These are phyloP conservation scores for Hypomyces perniciosus DNA, from an alignment of 2,329 filamentous ascomycete species.

Conservation along the genomic window DNA sequence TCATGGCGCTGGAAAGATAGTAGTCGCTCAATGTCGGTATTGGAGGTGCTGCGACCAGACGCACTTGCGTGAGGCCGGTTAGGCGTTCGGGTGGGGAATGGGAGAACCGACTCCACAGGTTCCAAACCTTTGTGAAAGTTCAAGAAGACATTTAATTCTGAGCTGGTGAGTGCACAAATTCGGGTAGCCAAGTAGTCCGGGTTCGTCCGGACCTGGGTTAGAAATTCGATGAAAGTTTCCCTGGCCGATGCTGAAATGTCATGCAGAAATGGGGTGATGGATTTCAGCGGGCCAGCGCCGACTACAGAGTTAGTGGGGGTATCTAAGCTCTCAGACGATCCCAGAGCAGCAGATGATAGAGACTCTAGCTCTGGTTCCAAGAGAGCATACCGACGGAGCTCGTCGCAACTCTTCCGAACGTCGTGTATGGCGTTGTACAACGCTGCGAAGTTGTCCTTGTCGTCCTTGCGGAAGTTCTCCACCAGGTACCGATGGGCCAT, in stretches of 20 bases:
- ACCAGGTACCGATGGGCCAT: slow-evolving; percentile 69
- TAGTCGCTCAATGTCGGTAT: slow-evolving; percentile 68
- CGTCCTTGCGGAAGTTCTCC: slow-evolving; percentile 70
- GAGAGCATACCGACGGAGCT: slow-evolving; percentile 62
- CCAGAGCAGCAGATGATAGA: slow-evolving; percentile 35
- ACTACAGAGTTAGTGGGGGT: slow-evolving; percentile 39
- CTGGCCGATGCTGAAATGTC: slow-evolving; percentile 71
- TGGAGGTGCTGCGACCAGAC: slow-evolving; percentile 43
- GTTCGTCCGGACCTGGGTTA: slow-evolving; percentile 78
- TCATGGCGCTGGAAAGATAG: slow-evolving; percentile 86
- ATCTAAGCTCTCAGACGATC: slow-evolving; percentile 45
- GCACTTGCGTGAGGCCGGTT: slow-evolving; percentile 39
- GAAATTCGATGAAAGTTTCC: slow-evolving; percentile 70
- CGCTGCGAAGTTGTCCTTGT: slow-evolving; percentile 69
- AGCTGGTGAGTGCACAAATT: slow-evolving; percentile 66
- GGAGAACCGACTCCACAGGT: slow-evolving; percentile 75
- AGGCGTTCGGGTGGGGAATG: slow-evolving; percentile 53
- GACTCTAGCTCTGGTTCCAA: slow-evolving; percentile 67
- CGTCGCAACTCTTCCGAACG: slow-evolving; percentile 70
- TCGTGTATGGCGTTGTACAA: slow-evolving; percentile 75
- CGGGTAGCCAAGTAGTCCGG: slow-evolving; percentile 81
- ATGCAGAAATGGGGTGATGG: slow-evolving; percentile 55
- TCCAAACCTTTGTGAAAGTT: slow-evolving; percentile 74
- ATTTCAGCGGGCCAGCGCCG: slow-evolving; percentile 31
- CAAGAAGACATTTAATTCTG: slow-evolving; percentile 72